Evolutionary conservation across 805 yeast genomes (phyloP).

Genomic region (Candida anglica): DNA sequence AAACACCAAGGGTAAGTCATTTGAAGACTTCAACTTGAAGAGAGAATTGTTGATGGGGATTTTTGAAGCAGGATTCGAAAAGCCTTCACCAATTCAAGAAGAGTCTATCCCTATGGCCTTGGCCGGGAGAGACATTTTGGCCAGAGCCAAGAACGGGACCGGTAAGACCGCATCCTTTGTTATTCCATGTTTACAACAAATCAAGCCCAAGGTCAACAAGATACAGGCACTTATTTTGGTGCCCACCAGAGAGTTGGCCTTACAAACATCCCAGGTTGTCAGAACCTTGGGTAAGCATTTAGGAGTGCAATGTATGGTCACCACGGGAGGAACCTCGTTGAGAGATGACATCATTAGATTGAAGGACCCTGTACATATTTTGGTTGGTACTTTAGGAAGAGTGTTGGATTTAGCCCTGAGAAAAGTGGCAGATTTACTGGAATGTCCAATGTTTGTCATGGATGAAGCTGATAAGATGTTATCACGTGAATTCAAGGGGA

Average conservation of each 20-base stretch:
- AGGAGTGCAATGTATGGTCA: slow-evolving; percentile 91
- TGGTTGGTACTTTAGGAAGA: slow-evolving; percentile 98
- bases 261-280: slow-evolving; percentile 96
- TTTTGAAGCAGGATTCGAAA: slow-evolving; percentile 97
- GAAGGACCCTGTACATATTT: slow-evolving; percentile 86
- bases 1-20: slow-evolving; percentile 82
- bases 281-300: slow-evolving; percentile 93
- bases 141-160: slow-evolving; percentile 97
- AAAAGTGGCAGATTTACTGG: slow-evolving; percentile 79
- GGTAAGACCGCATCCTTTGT: slow-evolving; percentile 98
- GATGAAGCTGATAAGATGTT: slow-evolving; percentile 99
- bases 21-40: slow-evolving; percentile 88
- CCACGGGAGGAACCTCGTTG: slow-evolving; percentile 95
- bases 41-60: slow-evolving; percentile 97
- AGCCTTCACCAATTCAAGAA: slow-evolving; percentile 97
- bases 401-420: slow-evolving; percentile 91
- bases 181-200: slow-evolving; percentile 86
- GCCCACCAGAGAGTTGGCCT: slow-evolving; percentile 96
- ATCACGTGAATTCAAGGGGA: slow-evolving; percentile 80
- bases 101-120: slow-evolving; percentile 95
- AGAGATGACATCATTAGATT: slow-evolving; percentile 93
- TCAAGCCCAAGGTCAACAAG: slow-evolving; percentile 77
- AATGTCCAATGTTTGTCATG: slow-evolving; percentile 88
- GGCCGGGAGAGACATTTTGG: slow-evolving; percentile 92
- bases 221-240: slow-evolving; percentile 92